These are phyloP conservation scores for Parmelia sp. DNA, from an alignment of 495 filamentous ascomycete species.

Conservation along the genomic window DNA sequence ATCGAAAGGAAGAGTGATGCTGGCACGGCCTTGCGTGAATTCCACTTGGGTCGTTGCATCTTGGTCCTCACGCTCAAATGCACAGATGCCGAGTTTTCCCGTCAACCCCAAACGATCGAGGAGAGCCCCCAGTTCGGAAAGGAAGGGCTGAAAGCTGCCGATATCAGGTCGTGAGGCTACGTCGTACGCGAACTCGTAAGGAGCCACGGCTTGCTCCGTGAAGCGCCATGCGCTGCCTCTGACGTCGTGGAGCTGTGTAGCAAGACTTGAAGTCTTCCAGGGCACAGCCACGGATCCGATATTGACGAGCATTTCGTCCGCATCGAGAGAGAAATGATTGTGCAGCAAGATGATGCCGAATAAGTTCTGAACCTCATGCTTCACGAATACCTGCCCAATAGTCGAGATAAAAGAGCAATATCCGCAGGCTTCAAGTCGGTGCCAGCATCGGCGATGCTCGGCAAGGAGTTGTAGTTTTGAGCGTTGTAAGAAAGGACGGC, in stretches of 20 bases:
- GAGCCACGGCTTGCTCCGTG: slow-evolving; percentile 1
- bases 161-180: not conserved
- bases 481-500: not conserved
- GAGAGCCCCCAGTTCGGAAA: not conserved
- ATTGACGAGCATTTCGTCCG: slow-evolving; percentile 7
- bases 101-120: not conserved
- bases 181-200: slow-evolving; percentile 13
- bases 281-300: not conserved
- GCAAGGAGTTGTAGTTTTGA: slow-evolving; percentile 9
- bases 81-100: not conserved
- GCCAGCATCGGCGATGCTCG: not conserved
- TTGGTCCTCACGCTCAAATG: not conserved
- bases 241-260: slow-evolving; percentile 5
- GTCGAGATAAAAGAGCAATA: not conserved
- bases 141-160: not conserved
- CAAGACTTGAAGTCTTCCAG: slow-evolving; percentile 1
- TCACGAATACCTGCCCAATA: slow-evolving; percentile 12
- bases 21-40: slow-evolving; percentile 11
- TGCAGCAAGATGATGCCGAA: slow-evolving; percentile 10
- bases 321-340: slow-evolving; percentile 6
- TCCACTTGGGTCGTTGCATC: slow-evolving; percentile 5
- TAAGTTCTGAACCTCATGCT: slow-evolving; percentile 10
- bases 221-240: slow-evolving; percentile 3
- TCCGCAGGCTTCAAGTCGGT: not conserved
- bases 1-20: slow-evolving; percentile 17